Percentiles rank a stretch among this genome's conserved stretches.
Conservation (phyloP, 208 protist species). For the Jaenimonas drosophilae region DNA sequence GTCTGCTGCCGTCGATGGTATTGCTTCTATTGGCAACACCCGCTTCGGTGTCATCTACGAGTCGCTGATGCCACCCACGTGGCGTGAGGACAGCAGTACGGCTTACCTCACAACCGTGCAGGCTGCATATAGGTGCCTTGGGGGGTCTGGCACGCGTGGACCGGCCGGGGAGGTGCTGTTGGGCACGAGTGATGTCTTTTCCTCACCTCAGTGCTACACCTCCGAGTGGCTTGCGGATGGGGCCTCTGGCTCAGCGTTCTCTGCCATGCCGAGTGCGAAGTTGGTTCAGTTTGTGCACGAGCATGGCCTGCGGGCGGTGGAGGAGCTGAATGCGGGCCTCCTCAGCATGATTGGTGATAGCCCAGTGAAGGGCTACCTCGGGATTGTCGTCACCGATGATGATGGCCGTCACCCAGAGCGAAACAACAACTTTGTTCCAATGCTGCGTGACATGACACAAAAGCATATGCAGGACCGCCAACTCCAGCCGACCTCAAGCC, state of each 20-base stretch:
- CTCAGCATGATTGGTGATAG: too few species aligned
- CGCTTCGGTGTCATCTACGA: conserved; percentile 66
- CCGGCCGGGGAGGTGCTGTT: conserved; percentile 61
- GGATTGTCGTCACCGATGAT: conserved; percentile 37
- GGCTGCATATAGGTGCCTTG: conserved; percentile 26
- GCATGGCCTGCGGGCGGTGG: conserved; percentile 65
- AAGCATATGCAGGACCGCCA: conserved; percentile 16
- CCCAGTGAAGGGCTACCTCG: too few species aligned
- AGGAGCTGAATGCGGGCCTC: conserved; percentile 33
- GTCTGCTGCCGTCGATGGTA: conserved; percentile 45
- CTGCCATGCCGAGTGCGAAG: conserved; percentile 21
- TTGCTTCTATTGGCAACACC: conserved; percentile 50
- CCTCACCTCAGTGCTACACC: conserved; percentile 49
- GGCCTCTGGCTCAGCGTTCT: too few species aligned
- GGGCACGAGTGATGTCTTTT: conserved; percentile 45
- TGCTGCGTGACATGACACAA: conserved; percentile 64
- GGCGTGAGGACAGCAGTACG: conserved; percentile 13
- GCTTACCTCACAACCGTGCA: conserved; percentile 33
- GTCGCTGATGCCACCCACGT: conserved; percentile 16
- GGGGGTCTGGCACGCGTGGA: conserved; percentile 18
- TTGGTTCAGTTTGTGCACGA: conserved; percentile 36
- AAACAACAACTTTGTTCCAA: conserved; percentile 50
- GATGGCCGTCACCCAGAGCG: conserved; percentile 16
- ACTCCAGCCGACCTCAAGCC: conserved; percentile 5
- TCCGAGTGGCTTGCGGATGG: conserved; percentile 36